These are phyloP conservation scores for Gaultheria prostrata DNA, from an alignment of 148 eudicot genomes.

Conservation along the genomic window DNA sequence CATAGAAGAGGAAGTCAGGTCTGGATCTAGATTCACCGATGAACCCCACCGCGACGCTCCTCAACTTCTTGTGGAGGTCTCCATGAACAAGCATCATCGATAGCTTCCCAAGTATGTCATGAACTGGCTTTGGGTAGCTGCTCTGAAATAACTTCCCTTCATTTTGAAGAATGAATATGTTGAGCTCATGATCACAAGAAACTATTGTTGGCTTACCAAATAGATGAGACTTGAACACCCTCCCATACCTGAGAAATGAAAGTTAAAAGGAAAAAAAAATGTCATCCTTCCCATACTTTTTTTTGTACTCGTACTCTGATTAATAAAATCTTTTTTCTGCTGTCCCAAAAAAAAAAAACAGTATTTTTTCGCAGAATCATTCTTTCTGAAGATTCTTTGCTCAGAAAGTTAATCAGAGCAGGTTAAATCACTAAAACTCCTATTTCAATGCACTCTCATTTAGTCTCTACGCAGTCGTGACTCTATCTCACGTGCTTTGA, in stretches of 20 bases:
- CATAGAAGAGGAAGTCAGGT: slow-evolving; percentile 32
- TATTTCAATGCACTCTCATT: too few species aligned
- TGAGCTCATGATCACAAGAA: slow-evolving; percentile 55
- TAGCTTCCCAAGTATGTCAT: slow-evolving; percentile 43
- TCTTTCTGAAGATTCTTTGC: neutral
- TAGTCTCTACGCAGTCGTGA: neutral
- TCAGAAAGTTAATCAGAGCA: neutral
- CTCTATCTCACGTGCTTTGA: neutral
- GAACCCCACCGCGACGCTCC: slow-evolving; percentile 37
- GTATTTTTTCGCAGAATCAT: too few species aligned
- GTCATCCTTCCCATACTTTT: neutral
- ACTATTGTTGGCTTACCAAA: slow-evolving; percentile 48
- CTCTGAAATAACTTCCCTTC: slow-evolving; percentile 48
- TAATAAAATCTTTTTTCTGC: too few species aligned
- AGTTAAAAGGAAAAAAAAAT: neutral
- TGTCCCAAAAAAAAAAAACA: too few species aligned
- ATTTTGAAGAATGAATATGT: slow-evolving; percentile 41
- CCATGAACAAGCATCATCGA: slow-evolving; percentile 44
- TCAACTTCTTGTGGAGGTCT: slow-evolving; percentile 45
- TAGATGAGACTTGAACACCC: slow-evolving; percentile 49
- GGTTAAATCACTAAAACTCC: neutral
- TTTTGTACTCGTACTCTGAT: too few species aligned
- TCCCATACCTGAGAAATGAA: slow-evolving; percentile 40
- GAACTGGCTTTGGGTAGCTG: slow-evolving; percentile 46
- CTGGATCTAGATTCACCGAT: slow-evolving; percentile 29